Evolutionary conservation across 306 rosid species (phyloP), one percentile per base, ranked within the genome.

Genomic region (Prunus mira): DNA sequence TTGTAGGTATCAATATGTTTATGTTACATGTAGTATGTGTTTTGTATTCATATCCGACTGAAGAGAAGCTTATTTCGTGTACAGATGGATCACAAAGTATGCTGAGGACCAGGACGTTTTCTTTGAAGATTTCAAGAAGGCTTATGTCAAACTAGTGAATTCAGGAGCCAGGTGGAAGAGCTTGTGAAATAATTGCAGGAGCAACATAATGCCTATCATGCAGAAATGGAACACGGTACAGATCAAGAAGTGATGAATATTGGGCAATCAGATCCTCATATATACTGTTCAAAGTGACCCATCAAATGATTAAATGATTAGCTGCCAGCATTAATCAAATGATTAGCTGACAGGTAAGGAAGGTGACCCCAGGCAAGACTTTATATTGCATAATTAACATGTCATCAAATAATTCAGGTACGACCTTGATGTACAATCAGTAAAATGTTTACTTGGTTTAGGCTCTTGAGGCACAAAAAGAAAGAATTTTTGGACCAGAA

Each of bases 91-190:
- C 79, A 82, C 78, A 74, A 83, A 84, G 74, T 96, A 96, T 14
- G 97, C 98, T 19, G 85, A 84, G 51, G 73, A 85, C 79, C 91
- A 92, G 91, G 83, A 77, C 51, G 68, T 51, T 65, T 96, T 96
- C 96, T 92, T 91, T 64, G 88, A 87, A 85, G 97, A 92, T 86
- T 96, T 96, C 79, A 81, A 84, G 78, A 87, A 83, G 73, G 98
- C 96, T 41, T 91, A 92, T 70, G 76, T 79, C 82, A 96, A 96
- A 86, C 85, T 96, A 83, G 99, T 92, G 86, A 91, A 91, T 83
- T 81, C 90, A 73, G 98, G 98, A 68, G 99, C 84, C 34, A 88
- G 79, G 80, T 92, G 99, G 99, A 89, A 67, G 81, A 83, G 80
- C 81, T 65, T 71, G 60, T 90, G 82, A 84, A 64, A 27, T 43